Evolutionary conservation across 768 basidiomycete genomes (phyloP).

Genomic region (Boletales sp.): DNA sequence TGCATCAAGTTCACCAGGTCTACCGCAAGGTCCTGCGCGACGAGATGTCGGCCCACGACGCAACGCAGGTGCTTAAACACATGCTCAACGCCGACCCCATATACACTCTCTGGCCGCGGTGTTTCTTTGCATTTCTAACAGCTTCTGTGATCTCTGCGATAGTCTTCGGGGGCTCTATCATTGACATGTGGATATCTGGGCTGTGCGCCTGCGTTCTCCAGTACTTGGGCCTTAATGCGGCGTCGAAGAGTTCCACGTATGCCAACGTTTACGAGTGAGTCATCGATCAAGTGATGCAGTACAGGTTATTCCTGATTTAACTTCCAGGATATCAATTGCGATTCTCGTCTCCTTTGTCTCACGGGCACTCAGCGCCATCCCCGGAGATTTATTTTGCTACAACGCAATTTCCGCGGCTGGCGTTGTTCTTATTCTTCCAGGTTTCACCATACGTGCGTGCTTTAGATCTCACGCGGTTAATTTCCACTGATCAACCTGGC

Average conservation of each 20-base stretch:
- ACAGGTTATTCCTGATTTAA: background rate
- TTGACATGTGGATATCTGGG: slow-evolving; percentile 84
- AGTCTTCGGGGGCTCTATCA: slow-evolving; percentile 74
- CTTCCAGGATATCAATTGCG: slow-evolving; percentile 70
- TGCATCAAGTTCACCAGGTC: slow-evolving; percentile 78
- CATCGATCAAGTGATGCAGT: slow-evolving; percentile 21
- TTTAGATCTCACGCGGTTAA: slow-evolving; percentile 2
- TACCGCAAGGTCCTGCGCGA: slow-evolving; percentile 89
- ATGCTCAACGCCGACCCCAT: slow-evolving; percentile 63
- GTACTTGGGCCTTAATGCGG: slow-evolving; percentile 77
- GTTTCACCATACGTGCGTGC: slow-evolving; percentile 73
- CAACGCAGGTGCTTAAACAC: slow-evolving; percentile 60
- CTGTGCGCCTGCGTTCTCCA: slow-evolving; percentile 65
- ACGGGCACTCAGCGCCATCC: slow-evolving; percentile 72
- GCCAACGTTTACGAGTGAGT: slow-evolving; percentile 95
- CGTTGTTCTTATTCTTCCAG: slow-evolving; percentile 87
- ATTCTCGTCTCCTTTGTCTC: slow-evolving; percentile 84
- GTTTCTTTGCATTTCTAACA: slow-evolving; percentile 71
- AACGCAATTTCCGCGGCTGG: slow-evolving; percentile 87
- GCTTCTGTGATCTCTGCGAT: slow-evolving; percentile 80
- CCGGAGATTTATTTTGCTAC: slow-evolving; percentile 79
- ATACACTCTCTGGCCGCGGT: slow-evolving; percentile 65
- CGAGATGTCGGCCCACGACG: slow-evolving; percentile 68
- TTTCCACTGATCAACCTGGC: background rate
- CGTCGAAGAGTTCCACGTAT: slow-evolving; percentile 83